Percentiles rank a stretch among this genome's conserved stretches.
Evolutionary conservation across 306 rosid species (phyloP).

Genomic region (Dryas octopetala): DNA sequence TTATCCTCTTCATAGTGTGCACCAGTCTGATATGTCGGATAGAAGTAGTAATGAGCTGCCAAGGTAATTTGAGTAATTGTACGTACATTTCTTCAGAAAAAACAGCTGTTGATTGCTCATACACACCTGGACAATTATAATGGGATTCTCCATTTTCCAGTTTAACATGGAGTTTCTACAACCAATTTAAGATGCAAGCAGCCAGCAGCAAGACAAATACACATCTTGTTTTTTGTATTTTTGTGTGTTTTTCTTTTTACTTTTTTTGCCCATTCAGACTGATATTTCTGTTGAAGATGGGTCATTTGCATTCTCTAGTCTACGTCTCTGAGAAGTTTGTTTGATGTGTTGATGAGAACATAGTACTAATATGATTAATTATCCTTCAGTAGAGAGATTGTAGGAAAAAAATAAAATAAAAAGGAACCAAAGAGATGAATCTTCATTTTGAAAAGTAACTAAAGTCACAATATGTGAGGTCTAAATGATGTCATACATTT

Average conservation of each 20-base stretch:
- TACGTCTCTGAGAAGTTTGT: neutral
- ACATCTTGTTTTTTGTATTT: no score
- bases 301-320: neutral
- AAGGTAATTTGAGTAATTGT: constrained; percentile 45
- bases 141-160: constrained; percentile 3
- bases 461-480: neutral
- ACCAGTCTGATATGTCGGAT: constrained; percentile 51
- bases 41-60: constrained; percentile 45
- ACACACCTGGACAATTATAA: constrained; percentile 12
- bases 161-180: neutral
- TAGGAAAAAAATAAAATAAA: neutral
- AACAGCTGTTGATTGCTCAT: neutral
- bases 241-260: no score
- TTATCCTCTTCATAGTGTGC: constrained; percentile 57
- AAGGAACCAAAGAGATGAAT: neutral
- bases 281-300: neutral
- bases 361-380: neutral
- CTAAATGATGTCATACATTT: neutral
- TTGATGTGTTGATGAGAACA: neutral
- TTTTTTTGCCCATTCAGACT: neutral
- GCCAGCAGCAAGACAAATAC: neutral
- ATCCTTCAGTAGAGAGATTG: neutral
- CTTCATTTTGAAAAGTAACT: neutral
- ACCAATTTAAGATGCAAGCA: constrained; percentile 14
- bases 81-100: neutral